A percentile compares a stretch with the other conserved stretches of the same genome.
Conservation (phyloP, 768 basidiomycete genomes). For the Naganishia randhawae region DNA sequence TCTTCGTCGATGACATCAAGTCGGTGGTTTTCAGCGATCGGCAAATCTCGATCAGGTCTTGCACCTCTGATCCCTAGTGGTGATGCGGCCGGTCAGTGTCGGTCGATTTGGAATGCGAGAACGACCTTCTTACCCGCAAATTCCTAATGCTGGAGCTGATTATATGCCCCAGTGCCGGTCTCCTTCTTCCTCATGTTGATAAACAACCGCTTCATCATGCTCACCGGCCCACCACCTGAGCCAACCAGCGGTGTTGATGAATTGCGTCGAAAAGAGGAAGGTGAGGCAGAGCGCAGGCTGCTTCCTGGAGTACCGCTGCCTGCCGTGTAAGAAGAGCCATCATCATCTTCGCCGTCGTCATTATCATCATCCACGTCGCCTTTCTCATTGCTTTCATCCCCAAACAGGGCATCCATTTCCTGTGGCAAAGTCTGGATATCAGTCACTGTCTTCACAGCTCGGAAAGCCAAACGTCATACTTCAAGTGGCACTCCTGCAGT, state of each 20-base stretch:
- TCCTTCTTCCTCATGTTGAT: conserved; percentile 18
- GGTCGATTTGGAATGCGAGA: background rate
- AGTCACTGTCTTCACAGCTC: too few species aligned
- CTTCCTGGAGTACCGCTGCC: conserved; percentile 21
- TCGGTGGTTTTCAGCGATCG: background rate
- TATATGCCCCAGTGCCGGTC: background rate
- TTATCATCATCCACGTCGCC: conserved; percentile 34
- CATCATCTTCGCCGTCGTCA: conserved; percentile 31
- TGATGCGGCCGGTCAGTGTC: background rate
- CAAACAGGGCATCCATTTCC: conserved; percentile 47
- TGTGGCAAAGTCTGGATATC: conserved; percentile 30
- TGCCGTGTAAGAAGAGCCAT: conserved; percentile 9
- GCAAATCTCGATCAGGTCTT: background rate
- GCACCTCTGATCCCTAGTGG: conserved; percentile 1
- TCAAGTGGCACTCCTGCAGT: conserved; percentile 40
- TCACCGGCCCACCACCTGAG: conserved; percentile 6
- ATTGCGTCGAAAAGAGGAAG: conserved; percentile 3
- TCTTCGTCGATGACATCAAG: conserved; percentile 7
- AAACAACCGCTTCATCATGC: conserved; percentile 22
- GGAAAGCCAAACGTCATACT: background rate
- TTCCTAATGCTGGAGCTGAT: conserved; percentile 19
- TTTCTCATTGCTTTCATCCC: conserved; percentile 37
- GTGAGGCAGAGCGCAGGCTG: conserved; percentile 13
- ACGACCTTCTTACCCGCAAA: conserved; percentile 20
- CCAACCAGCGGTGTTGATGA: conserved; percentile 22